Evolutionary conservation across 164 flowering plant species (phyloP).

Genomic region (Dillenia suffruticosa): DNA sequence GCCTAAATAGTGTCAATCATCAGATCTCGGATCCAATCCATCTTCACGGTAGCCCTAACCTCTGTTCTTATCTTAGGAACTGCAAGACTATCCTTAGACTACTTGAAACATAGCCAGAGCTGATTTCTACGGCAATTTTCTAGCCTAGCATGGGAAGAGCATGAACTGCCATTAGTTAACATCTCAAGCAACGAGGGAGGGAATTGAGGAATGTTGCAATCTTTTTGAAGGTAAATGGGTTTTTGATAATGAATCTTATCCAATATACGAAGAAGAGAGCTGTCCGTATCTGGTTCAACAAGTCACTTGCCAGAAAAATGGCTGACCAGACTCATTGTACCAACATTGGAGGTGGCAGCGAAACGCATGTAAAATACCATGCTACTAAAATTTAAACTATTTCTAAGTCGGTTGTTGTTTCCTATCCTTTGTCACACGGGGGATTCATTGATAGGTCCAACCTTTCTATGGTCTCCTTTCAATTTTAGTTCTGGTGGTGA

Average conservation of each 20-base stretch:
- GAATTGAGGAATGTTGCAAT: constrained; percentile 42
- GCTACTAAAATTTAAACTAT: constrained; percentile 29
- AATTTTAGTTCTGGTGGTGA: too few species aligned
- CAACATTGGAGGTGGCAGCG: constrained; percentile 98
- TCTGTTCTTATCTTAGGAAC: constrained; percentile 46
- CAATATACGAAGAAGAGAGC: constrained; percentile 58
- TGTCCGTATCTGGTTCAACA: constrained; percentile 78
- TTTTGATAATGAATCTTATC: constrained; percentile 58
- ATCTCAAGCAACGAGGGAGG: background rate
- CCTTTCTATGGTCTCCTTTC: too few species aligned
- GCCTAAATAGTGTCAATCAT: constrained; percentile 14
- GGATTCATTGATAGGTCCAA: too few species aligned
- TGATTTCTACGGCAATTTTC: too few species aligned
- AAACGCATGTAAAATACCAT: constrained; percentile 60
- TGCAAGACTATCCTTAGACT: background rate
- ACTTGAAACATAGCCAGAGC: too few species aligned
- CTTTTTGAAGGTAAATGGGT: constrained; percentile 82
- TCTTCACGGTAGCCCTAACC: constrained; percentile 43
- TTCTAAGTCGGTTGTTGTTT: too few species aligned
- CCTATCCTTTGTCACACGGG: too few species aligned
- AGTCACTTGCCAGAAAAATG: constrained; percentile 73
- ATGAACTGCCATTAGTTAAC: too few species aligned
- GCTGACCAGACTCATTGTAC: constrained; percentile 81
- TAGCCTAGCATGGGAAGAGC: too few species aligned
- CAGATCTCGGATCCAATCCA: constrained; percentile 32